Conservation (phyloP, 1,139 yeast species). For the Pichia sp. region DNA sequence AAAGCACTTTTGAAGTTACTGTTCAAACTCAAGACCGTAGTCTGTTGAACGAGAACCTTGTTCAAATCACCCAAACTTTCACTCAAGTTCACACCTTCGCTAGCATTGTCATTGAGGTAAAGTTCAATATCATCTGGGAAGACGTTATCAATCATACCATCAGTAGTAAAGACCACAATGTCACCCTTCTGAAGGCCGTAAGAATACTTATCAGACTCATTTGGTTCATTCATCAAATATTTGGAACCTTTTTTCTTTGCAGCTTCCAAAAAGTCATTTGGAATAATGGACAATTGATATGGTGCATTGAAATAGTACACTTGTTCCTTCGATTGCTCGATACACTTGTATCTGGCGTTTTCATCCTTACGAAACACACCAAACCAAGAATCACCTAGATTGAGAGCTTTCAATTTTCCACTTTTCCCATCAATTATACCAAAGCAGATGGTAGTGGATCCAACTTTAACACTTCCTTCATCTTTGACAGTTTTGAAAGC, state of each 20-base stretch:
- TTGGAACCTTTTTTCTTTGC: conserved; percentile 53
- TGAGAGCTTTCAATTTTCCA: conserved; percentile 57
- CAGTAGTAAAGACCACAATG: conserved; percentile 80
- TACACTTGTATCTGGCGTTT: conserved; percentile 36
- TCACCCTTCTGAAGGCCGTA: conserved; percentile 54
- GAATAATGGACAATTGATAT: conserved; percentile 81
- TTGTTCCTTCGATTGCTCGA: conserved; percentile 68
- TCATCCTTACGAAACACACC: conserved; percentile 48
- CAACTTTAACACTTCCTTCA: conserved; percentile 67
- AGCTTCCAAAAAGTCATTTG: conserved; percentile 47
- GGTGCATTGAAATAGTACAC: conserved; percentile 91
- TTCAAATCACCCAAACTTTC: conserved; percentile 23
- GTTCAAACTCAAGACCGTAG: conserved; percentile 65
- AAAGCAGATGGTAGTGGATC: conserved; percentile 93
- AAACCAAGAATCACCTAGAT: conserved; percentile 94
- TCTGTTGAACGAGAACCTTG: conserved; percentile 55
- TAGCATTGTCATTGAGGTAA: conserved; percentile 18
- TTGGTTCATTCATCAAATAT: conserved; percentile 51
- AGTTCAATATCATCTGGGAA: conserved; percentile 62
- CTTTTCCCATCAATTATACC: conserved; percentile 58
- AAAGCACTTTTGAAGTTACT: conserved; percentile 76
- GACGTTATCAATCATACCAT: conserved; percentile 88
- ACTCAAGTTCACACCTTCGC: conserved; percentile 12
- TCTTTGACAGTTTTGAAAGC: conserved; percentile 49
- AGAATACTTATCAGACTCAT: conserved; percentile 38